Percentiles rank a stretch among this genome's conserved stretches.
Evolutionary conservation across 2,329 filamentous ascomycete genomes (phyloP).

Genomic region (Colletotrichum sp.): DNA sequence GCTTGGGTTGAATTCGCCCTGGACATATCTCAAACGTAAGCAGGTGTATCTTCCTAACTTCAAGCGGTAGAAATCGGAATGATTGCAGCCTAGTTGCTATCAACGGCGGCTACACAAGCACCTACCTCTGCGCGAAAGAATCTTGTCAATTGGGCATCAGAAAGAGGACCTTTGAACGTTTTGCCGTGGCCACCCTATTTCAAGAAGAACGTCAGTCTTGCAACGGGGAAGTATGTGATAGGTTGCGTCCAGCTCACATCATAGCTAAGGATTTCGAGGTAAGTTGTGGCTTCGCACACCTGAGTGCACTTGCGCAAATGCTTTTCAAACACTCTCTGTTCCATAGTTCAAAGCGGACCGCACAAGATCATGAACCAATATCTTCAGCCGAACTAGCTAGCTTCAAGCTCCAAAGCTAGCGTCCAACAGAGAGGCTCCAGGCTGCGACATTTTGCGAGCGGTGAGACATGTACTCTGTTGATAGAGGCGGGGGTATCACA

Average conservation of each 20-base stretch:
- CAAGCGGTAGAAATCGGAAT: neutral
- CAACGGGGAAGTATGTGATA: neutral
- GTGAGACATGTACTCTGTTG: neutral
- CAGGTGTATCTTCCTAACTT: neutral
- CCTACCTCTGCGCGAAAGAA: neutral
- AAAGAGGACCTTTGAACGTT: neutral
- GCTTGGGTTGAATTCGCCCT: neutral
- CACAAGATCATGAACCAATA: neutral
- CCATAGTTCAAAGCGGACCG: neutral
- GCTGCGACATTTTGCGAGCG: neutral
- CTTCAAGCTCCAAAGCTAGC: neutral
- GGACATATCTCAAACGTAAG: neutral
- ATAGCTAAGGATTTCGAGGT: neutral
- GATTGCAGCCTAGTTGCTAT: neutral
- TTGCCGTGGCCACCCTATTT: accelerated
- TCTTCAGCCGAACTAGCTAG: neutral
- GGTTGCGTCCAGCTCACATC: neutral
- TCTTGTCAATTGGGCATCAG: neutral
- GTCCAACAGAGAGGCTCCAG: neutral
- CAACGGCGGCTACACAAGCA: neutral
- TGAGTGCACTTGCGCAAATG: neutral
- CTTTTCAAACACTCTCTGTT: neutral
- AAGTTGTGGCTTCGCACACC: neutral
- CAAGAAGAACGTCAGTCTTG: too few species aligned
- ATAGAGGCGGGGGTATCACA: neutral